Percentiles rank a stretch among this genome's conserved stretches.
phyloP scores from a whole-genome alignment of 1,139 yeast genomes.

The Geotrichum bryndzae region DNA sequence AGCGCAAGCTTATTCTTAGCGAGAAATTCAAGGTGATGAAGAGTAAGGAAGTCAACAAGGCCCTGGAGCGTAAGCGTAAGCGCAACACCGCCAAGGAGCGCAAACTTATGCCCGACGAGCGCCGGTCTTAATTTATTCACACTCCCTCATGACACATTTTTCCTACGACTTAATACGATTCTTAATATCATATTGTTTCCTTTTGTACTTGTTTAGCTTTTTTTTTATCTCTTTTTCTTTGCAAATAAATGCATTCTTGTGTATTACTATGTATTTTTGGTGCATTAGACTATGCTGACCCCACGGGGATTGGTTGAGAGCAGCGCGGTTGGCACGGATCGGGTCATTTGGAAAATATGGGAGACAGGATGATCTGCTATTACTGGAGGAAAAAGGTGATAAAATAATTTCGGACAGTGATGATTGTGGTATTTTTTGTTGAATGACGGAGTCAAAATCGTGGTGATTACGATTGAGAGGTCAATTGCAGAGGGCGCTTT shows the following conservation, averaged over 20 bases:
- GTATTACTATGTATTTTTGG: background rate
- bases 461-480: background rate
- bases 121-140: conserved; percentile 22
- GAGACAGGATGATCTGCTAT: background rate
- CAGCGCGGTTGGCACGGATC: background rate
- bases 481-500: background rate
- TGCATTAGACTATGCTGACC: background rate
- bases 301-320: background rate
- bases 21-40: conserved; percentile 86
- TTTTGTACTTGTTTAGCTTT: background rate
- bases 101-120: conserved; percentile 49
- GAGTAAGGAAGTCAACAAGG: conserved; percentile 75
- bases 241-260: background rate
- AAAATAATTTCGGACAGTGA: background rate
- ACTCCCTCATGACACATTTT: background rate
- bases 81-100: conserved; percentile 88
- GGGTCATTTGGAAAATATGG: background rate
- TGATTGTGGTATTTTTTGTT: background rate
- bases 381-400: background rate
- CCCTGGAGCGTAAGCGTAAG: conserved; percentile 90
- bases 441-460: background rate
- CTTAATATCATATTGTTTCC: background rate
- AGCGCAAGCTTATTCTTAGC: conserved; percentile 76
- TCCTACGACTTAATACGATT: background rate
- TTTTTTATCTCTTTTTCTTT: background rate